phyloP scores from a whole-genome alignment of 208 protist species.

The Trypanosomatidae sp. region DNA sequence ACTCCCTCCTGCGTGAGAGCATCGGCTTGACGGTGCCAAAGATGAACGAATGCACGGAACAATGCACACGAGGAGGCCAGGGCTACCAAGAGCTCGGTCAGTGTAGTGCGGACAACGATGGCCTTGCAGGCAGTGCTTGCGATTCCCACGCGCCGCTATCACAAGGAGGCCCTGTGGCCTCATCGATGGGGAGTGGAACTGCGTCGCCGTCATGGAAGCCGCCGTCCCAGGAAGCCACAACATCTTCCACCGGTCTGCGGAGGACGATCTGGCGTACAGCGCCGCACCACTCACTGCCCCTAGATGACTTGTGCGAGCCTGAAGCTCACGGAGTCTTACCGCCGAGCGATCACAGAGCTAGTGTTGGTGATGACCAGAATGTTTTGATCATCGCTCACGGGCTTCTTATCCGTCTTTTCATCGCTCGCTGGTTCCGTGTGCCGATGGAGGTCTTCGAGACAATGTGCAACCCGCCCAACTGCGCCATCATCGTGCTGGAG shows the following conservation, averaged over 20 bases:
- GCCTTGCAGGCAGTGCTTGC: background rate
- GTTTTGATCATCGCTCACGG: conserved; percentile 89
- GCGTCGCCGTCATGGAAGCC: background rate
- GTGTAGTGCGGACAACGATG: conserved; percentile 14
- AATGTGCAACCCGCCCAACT: conserved; percentile 91
- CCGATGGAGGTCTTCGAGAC: conserved; percentile 87
- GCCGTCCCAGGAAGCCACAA: background rate
- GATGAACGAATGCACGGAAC: conserved; percentile 42
- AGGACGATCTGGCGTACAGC: background rate
- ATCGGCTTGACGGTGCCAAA: conserved; percentile 63
- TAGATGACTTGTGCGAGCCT: conserved; percentile 22
- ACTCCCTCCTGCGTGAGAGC: conserved; percentile 78
- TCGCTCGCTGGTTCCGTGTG: conserved; percentile 82
- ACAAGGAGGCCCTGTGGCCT: background rate
- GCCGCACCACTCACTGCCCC: conserved; percentile 3
- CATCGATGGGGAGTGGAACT: background rate
- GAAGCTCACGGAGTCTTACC: conserved; percentile 24
- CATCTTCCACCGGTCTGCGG: background rate
- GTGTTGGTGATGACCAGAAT: conserved; percentile 61
- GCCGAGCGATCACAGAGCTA: conserved; percentile 23
- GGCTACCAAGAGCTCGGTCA: conserved; percentile 11
- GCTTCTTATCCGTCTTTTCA: conserved; percentile 83
- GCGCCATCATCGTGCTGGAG: conserved; percentile 82
- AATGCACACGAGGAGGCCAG: conserved; percentile 19
- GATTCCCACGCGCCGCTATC: too few species aligned